These are phyloP conservation scores for Fusarium succisae DNA, from an alignment of 2,329 filamentous ascomycete genomes.

Conservation along the genomic window DNA sequence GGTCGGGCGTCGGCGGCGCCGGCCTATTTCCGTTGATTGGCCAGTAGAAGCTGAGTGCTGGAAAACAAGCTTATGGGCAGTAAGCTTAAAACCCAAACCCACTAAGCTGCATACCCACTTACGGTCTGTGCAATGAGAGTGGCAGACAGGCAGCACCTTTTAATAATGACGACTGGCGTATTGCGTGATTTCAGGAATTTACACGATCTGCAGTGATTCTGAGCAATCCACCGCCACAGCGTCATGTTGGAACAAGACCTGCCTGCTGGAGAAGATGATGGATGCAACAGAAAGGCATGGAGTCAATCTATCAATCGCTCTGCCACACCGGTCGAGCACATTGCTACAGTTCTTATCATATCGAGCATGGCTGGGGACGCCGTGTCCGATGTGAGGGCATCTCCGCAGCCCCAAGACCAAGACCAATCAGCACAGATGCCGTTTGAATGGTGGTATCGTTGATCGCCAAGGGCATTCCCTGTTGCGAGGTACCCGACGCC, in stretches of 20 bases:
- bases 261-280: background rate
- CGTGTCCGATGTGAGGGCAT: constrained; percentile 8
- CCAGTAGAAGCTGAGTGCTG: constrained; percentile 14
- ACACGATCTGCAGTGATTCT: background rate
- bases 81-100: constrained; percentile 23
- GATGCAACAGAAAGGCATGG: background rate
- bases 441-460: background rate
- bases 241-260: background rate
- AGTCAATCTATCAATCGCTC: background rate
- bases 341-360: background rate
- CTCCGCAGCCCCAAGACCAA: background rate
- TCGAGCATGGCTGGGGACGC: constrained; percentile 4
- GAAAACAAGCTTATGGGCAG: constrained; percentile 27
- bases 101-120: background rate
- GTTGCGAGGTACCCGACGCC: background rate
- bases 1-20: background rate
- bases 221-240: background rate
- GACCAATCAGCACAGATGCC: background rate
- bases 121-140: background rate
- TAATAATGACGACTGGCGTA: background rate
- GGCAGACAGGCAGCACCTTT: background rate
- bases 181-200: constrained; percentile 12
- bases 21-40: constrained; percentile 1
- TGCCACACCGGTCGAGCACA: background rate
- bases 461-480: constrained; percentile 11